Evolutionary conservation across 2,329 filamentous ascomycete species (phyloP).

Genomic region (Venturia carpophila): DNA sequence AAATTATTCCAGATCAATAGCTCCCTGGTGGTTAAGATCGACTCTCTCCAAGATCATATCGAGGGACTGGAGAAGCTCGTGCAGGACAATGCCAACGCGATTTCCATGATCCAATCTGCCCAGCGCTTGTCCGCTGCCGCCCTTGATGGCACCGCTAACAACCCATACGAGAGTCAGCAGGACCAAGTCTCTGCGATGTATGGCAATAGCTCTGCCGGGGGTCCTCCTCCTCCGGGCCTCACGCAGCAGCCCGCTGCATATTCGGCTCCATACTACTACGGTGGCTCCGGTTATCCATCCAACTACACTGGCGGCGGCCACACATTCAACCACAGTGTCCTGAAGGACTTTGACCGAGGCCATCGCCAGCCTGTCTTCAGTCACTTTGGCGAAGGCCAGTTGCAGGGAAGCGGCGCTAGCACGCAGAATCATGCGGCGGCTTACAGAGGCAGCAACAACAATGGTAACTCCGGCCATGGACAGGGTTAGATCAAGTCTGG

Average conservation of each 20-base stretch:
- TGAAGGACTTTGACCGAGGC: constrained; percentile 1
- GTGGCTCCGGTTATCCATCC: neutral
- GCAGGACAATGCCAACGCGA: neutral
- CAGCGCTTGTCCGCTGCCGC: neutral
- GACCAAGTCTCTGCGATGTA: neutral
- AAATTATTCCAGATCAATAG: constrained; percentile 4
- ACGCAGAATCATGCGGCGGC: neutral
- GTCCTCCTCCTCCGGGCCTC: constrained; percentile 5
- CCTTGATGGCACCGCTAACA: neutral
- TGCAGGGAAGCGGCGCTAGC: neutral
- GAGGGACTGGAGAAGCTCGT: constrained; percentile 1
- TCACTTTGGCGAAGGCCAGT: neutral
- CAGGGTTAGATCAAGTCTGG: neutral
- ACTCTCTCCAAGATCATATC: neutral
- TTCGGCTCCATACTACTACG: neutral
- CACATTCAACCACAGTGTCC: neutral
- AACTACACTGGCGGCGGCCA: neutral
- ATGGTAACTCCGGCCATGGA: neutral
- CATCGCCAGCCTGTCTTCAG: neutral
- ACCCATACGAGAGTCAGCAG: neutral
- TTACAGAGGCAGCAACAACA: neutral
- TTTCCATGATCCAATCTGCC: neutral
- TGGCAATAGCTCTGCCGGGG: neutral
- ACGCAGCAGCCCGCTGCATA: neutral
- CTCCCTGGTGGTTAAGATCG: neutral